Conservation (phyloP, 2,329 filamentous ascomycete species). For the Penicillium sp. region DNA sequence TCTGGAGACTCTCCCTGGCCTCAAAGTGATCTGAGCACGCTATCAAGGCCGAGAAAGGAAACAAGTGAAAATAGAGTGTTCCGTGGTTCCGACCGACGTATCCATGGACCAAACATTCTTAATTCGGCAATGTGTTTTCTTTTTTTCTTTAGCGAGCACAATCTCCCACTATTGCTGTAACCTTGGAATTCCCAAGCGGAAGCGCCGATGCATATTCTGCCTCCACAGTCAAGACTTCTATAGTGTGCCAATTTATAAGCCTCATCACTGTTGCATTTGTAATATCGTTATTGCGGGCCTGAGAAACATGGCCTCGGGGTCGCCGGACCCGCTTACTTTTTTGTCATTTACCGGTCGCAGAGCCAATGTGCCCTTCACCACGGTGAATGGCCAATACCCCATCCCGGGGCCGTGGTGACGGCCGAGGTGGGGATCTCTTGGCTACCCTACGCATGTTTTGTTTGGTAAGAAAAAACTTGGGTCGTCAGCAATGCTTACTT, state of each 20-base stretch:
- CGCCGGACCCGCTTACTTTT: slow-evolving; percentile 4
- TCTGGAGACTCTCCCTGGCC: not conserved
- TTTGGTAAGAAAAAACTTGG: not conserved
- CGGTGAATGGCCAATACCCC: not conserved
- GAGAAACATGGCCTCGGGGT: slow-evolving; percentile 12
- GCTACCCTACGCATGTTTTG: slow-evolving; percentile 9
- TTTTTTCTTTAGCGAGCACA: too few relatives aligned
- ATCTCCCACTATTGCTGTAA: not conserved
- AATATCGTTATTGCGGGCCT: slow-evolving; percentile 2
- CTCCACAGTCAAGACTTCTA: not conserved
- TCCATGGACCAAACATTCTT: not conserved
- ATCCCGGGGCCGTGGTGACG: slow-evolving; percentile 15
- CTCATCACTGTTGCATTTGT: not conserved
- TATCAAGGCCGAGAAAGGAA: not conserved
- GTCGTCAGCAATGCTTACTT: not conserved
- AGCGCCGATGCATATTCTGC: not conserved
- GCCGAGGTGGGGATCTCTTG: slow-evolving; percentile 6
- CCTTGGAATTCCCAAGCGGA: not conserved
- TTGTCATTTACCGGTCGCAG: not conserved
- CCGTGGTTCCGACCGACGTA: not conserved
- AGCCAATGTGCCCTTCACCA: not conserved
- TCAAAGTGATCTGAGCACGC: slow-evolving; percentile 4
- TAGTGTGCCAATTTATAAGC: not conserved
- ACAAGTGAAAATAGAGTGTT: not conserved
- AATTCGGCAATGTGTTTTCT: not conserved